These are phyloP conservation scores for Clavispora vitiphila DNA, from an alignment of 805 yeast genomes.

Conservation along the genomic window DNA sequence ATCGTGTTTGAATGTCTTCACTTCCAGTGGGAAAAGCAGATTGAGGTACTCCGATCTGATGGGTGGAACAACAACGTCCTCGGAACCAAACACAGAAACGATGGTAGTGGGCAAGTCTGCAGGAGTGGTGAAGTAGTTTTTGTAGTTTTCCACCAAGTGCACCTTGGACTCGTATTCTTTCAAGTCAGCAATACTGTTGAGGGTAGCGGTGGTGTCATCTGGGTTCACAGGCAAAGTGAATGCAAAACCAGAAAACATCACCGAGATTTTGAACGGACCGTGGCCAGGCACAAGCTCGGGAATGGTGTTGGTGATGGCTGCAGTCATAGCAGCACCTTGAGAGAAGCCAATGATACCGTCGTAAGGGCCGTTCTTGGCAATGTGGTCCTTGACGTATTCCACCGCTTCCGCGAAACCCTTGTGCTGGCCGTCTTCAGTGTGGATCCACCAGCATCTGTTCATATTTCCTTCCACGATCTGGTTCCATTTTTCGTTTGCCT, in stretches of 20 bases:
- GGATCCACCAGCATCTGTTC: constrained; percentile 38
- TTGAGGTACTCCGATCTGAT: constrained; percentile 24
- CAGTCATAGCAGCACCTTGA: constrained; percentile 40
- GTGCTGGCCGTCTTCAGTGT: constrained; percentile 16
- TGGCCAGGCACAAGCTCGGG: constrained; percentile 18
- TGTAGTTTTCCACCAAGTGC: constrained; percentile 15
- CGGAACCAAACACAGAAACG: constrained; percentile 26
- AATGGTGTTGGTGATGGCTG: constrained; percentile 23
- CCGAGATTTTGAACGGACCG: constrained; percentile 23
- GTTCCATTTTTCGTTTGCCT: constrained; percentile 27
- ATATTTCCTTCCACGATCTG: constrained; percentile 21
- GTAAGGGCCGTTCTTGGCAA: constrained; percentile 35
- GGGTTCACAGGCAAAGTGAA: constrained; percentile 22
- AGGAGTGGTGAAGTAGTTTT: constrained; percentile 16
- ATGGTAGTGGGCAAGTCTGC: constrained; percentile 18
- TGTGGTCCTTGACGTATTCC: constrained; percentile 21
- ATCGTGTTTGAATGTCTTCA: constrained; percentile 22
- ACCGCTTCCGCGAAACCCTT: constrained; percentile 27
- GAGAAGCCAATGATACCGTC: constrained; percentile 40
- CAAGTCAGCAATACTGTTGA: constrained; percentile 20
- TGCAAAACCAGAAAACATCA: constrained; percentile 33
- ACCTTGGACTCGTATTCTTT: constrained; percentile 18
- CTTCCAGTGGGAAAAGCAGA: constrained; percentile 13
- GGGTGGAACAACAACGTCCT: constrained; percentile 31
- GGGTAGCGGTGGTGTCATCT: constrained; percentile 11